These are phyloP conservation scores for Blastocystis sp. DNA, from an alignment of 352 stramenopile species.

Conservation along the genomic window DNA sequence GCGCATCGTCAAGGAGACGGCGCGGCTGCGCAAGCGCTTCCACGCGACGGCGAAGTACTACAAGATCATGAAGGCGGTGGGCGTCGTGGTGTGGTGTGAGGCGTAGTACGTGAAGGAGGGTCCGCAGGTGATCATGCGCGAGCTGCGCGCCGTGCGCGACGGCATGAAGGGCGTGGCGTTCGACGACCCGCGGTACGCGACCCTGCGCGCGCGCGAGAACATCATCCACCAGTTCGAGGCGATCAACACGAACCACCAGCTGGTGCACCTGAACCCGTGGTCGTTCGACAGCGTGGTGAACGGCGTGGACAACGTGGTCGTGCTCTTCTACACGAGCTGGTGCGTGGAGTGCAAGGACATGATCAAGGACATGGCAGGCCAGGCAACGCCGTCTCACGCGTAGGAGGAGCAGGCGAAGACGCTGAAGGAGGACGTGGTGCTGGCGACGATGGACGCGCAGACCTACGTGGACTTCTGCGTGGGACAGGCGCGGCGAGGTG, in stretches of 20 bases:
- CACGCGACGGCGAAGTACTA: conserved; percentile 61
- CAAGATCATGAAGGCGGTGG: conserved; percentile 58
- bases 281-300: conserved; percentile 57
- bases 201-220: conserved; percentile 29
- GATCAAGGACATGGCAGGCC: conserved; percentile 44
- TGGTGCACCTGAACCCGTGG: conserved; percentile 60
- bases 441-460: conserved; percentile 63
- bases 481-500: neutral
- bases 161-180: conserved; percentile 24
- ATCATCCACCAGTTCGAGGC: conserved; percentile 66
- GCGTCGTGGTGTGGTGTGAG: neutral
- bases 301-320: conserved; percentile 41
- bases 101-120: conserved; percentile 38
- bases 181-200: neutral
- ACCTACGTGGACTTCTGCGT: conserved; percentile 62
- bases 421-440: conserved; percentile 41
- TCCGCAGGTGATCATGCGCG: conserved; percentile 12
- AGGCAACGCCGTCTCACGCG: neutral
- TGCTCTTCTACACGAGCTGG: conserved; percentile 49
- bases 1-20: conserved; percentile 46
- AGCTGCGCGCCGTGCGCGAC: neutral
- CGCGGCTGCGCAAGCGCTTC: conserved; percentile 29
- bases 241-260: conserved; percentile 26
- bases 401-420: conserved; percentile 49
- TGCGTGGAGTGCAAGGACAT: conserved; percentile 45